Conservation (phyloP, 2,329 filamentous ascomycete genomes). For the Sporothrix pallida region DNA sequence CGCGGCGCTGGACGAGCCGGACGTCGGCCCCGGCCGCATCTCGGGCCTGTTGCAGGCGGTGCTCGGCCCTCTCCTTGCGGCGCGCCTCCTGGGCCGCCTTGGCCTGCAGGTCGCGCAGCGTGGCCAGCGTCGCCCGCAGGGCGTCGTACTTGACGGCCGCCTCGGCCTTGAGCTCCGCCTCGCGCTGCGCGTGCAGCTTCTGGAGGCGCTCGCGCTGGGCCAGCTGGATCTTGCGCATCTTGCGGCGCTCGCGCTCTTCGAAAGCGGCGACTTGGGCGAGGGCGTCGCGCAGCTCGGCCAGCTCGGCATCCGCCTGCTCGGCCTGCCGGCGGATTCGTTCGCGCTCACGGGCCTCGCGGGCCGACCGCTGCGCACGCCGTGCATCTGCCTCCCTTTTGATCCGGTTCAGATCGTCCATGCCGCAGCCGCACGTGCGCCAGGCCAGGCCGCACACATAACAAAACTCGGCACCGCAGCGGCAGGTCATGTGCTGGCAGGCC, state of each 20-base stretch:
- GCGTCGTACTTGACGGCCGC: constrained; percentile 28
- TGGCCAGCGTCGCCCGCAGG: constrained; percentile 18
- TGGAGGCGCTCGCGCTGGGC: constrained; percentile 48
- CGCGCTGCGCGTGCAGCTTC: constrained; percentile 48
- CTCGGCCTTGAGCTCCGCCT: constrained; percentile 46
- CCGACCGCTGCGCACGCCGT: constrained; percentile 46
- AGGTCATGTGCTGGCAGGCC: constrained; percentile 88
- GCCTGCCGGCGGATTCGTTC: constrained; percentile 41
- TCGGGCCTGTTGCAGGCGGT: constrained; percentile 36
- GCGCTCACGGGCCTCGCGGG: constrained; percentile 27
- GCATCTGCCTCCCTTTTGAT: constrained; percentile 49
- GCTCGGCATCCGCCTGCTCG: constrained; percentile 43
- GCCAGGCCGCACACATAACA: constrained; percentile 78
- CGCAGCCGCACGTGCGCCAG: constrained; percentile 77
- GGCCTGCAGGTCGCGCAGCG: constrained; percentile 28
- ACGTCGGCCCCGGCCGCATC: constrained; percentile 35
- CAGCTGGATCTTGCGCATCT: not conserved
- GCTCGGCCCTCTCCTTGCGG: constrained; percentile 44
- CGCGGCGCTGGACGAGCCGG: constrained; percentile 46
- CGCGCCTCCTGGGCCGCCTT: constrained; percentile 48
- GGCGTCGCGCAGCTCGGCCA: constrained; percentile 47
- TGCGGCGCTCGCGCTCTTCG: constrained; percentile 50
- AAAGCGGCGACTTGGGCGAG: constrained; percentile 56
- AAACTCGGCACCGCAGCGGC: constrained; percentile 79
- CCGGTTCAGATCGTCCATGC: constrained; percentile 51